A percentile compares a stretch with the other conserved stretches of the same genome.
Conservation (phyloP, 2,329 filamentous ascomycete genomes). For the Trichoderma aggressivum region DNA sequence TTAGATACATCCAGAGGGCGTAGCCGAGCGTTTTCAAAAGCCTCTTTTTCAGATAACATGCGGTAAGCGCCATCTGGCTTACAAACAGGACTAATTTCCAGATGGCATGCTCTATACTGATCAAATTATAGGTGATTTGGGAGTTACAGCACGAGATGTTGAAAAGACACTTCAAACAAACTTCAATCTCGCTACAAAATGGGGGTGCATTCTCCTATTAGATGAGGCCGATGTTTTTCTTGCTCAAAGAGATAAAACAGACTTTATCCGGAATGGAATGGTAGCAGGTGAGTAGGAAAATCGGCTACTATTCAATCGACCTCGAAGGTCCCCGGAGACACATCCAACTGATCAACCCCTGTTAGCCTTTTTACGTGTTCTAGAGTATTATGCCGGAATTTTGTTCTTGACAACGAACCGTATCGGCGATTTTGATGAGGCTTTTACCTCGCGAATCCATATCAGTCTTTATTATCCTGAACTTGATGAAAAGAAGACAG, state of each 20-base stretch:
- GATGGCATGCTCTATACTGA: too few species aligned
- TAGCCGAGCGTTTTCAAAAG: constrained; percentile 23
- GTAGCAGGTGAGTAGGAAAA: constrained; percentile 26
- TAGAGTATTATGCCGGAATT: constrained; percentile 37
- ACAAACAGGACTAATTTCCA: neutral
- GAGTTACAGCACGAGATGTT: neutral
- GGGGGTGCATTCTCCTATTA: constrained; percentile 28
- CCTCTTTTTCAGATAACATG: constrained; percentile 28
- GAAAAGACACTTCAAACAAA: constrained; percentile 35
- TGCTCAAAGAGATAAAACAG: constrained; percentile 20
- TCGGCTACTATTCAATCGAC: too few species aligned
- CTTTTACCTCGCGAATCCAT: constrained; percentile 36
- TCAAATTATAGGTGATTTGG: constrained; percentile 2
- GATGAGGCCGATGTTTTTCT: constrained; percentile 31
- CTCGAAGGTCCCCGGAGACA: too few species aligned
- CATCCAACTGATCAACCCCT: too few species aligned
- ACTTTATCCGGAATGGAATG: constrained; percentile 30
- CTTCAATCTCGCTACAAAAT: constrained; percentile 24
- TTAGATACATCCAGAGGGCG: neutral
- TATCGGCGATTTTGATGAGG: constrained; percentile 34
- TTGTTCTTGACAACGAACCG: constrained; percentile 37
- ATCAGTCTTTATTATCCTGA: constrained; percentile 31
- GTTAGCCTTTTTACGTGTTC: constrained; percentile 33
- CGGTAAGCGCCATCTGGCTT: constrained; percentile 22
- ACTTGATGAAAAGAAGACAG: neutral